Base-by-base conservation (phyloP, 2,329 filamentous ascomycete genomes). In the Dothideomycetes sp. region DNA sequence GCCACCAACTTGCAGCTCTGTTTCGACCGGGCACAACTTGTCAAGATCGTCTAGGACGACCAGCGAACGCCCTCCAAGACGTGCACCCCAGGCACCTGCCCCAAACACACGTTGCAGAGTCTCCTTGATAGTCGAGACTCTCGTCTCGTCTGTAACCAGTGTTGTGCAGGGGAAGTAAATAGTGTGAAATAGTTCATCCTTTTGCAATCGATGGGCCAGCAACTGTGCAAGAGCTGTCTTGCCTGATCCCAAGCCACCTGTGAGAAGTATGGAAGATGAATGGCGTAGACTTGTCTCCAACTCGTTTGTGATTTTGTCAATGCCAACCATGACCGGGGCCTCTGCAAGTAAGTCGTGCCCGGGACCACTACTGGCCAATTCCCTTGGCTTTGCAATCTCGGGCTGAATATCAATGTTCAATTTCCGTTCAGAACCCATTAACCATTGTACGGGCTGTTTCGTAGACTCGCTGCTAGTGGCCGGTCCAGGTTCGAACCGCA, bases 41-140 rank as follows among this genome's bases (percentile, higher is more conserved):
- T 98, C 91, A 5, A 98, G 64, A 53, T 98, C 91, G 54, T 98
- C 91, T 2, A 98, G 68, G 36, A 98, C 77, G 15, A 98, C 84
- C 3, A 96, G 58, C 0, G 88, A 76, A 46, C 77, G 80, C 4
- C 91, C 91, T 16, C 87, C 88, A 1, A 91, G 71, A 44, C 89
- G 75, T 27, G 89, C 85, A 29, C 85, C 87, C 91, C 91, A 98
- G 31, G 84, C 81, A 3, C 91, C 91, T 15, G 77, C 74, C 69
- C 91, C 86, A 57, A 98, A 96, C 2, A 94, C 62, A 12, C 86
- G 76, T 37, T 76, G 80, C 4, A 98, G 63, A 0, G 79, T 91
- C 53, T 96, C 89, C 54, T 94, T 95, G 61, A 98, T 85, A 0
- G 83, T 85, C 2, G 86, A 83, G 11, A 95, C 77, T 42, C 89